A percentile compares a stretch with the other conserved stretches of the same genome.
Conservation (phyloP, 768 basidiomycete genomes). For the Cystoderma amianthinum region DNA sequence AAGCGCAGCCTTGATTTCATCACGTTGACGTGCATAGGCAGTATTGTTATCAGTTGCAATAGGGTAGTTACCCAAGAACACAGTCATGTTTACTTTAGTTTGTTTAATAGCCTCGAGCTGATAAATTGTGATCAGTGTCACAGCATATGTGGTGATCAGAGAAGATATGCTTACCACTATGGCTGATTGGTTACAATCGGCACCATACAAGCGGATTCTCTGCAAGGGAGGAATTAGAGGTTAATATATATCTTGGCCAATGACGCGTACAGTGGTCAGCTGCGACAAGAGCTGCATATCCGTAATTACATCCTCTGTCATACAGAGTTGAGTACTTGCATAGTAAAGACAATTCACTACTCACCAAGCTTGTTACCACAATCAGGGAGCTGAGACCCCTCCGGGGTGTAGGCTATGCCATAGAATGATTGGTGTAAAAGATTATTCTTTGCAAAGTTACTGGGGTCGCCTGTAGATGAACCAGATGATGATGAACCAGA, state of each 20-base stretch:
- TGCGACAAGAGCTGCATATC: slow-evolving; percentile 83
- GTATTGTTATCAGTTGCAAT: slow-evolving; percentile 52
- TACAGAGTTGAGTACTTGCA: background rate
- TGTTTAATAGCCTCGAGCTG: slow-evolving; percentile 83
- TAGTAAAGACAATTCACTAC: slow-evolving; percentile 8
- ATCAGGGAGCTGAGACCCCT: slow-evolving; percentile 60
- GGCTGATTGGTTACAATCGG: slow-evolving; percentile 80
- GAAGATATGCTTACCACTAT: slow-evolving; percentile 45
- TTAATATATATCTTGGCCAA: too few relatives aligned
- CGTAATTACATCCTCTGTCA: slow-evolving; percentile 48
- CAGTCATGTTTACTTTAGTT: slow-evolving; percentile 82
- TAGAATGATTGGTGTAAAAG: slow-evolving; percentile 72
- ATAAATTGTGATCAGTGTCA: background rate
- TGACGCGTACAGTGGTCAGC: slow-evolving; percentile 51
- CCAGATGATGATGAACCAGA: slow-evolving; percentile 13
- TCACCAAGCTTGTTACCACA: slow-evolving; percentile 51
- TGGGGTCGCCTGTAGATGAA: slow-evolving; percentile 54
- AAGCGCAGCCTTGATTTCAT: slow-evolving; percentile 59
- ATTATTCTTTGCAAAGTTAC: slow-evolving; percentile 64
- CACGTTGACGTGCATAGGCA: slow-evolving; percentile 71
- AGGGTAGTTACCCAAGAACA: slow-evolving; percentile 71
- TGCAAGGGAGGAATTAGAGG: slow-evolving; percentile 11
- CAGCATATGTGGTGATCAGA: background rate
- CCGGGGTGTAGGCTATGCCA: slow-evolving; percentile 84
- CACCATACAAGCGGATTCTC: slow-evolving; percentile 80